phyloP scores from a whole-genome alignment of 768 basidiomycete genomes.

The Leccinum arenicola region DNA sequence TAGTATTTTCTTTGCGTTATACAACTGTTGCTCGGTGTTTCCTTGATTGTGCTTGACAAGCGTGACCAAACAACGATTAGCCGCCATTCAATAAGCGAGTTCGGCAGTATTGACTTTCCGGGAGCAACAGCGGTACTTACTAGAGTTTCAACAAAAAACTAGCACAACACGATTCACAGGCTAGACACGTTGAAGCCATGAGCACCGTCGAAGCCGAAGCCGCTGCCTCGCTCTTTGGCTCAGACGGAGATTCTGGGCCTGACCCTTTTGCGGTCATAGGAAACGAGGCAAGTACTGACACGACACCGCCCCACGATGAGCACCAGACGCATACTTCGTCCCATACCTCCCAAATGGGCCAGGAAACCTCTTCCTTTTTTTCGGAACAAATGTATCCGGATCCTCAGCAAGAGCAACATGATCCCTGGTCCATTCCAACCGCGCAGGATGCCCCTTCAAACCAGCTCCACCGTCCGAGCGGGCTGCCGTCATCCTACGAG shows the following conservation, averaged over 20 bases:
- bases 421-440: constrained; percentile 27
- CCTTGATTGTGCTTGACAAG: constrained; percentile 13
- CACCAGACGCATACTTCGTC: constrained; percentile 22
- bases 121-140: not conserved
- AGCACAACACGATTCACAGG: constrained; percentile 8
- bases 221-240: constrained; percentile 78
- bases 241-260: constrained; percentile 50
- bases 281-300: constrained; percentile 29
- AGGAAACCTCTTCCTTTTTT: constrained; percentile 39
- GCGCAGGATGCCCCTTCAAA: constrained; percentile 13
- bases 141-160: constrained; percentile 15
- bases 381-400: constrained; percentile 33
- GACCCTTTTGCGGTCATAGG: constrained; percentile 68
- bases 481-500: constrained; percentile 18
- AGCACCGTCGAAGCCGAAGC: constrained; percentile 74
- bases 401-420: constrained; percentile 23
- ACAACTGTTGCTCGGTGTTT: not conserved
- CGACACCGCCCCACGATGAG: constrained; percentile 28
- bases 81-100: constrained; percentile 3
- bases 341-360: constrained; percentile 30
- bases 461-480: constrained; percentile 14
- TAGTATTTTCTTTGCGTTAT: constrained; percentile 16
- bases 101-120: constrained; percentile 1
- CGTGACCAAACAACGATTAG: constrained; percentile 26
- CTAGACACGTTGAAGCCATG: constrained; percentile 44